phyloP scores from a whole-genome alignment of 1,284 basidiomycete species.

The Sparassis latifolia region DNA sequence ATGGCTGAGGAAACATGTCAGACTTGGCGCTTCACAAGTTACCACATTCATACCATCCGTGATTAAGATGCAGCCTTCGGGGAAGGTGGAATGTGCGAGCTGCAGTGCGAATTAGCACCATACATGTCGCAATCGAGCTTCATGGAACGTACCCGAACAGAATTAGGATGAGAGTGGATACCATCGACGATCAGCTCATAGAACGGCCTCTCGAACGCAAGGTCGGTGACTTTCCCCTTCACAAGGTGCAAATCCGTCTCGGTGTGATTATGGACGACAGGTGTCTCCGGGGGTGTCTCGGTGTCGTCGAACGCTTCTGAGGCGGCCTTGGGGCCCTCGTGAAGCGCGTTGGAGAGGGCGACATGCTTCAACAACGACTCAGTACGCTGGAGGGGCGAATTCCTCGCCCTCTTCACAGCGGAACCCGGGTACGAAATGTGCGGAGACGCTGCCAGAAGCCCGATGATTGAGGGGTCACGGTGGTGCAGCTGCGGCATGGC shows the following conservation, averaged over 20 bases:
- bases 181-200: conserved; percentile 91
- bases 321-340: conserved; percentile 21
- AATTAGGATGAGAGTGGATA: conserved; percentile 86
- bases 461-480: conserved; percentile 81
- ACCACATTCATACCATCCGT: conserved; percentile 64
- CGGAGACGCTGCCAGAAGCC: conserved; percentile 75
- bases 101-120: conserved; percentile 22
- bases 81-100: conserved; percentile 80
- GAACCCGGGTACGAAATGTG: conserved; percentile 39
- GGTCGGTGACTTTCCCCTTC: conserved; percentile 29
- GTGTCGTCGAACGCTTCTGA: conserved; percentile 65
- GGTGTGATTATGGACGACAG: conserved; percentile 25
- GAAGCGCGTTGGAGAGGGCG: conserved; percentile 12
- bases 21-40: neutral
- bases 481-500: conserved; percentile 87
- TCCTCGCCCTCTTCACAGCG: conserved; percentile 15
- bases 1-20: conserved; percentile 45
- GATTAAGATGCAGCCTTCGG: conserved; percentile 81
- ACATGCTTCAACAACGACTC: conserved; percentile 16
- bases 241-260: conserved; percentile 22
- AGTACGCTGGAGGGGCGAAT: conserved; percentile 13
- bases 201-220: conserved; percentile 65
- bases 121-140: neutral
- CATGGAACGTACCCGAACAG: conserved; percentile 57
- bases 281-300: conserved; percentile 55